A percentile compares a stretch with the other conserved stretches of the same genome.
Evolutionary conservation across 805 yeast species (phyloP).

Genomic region (Candida ipomoeae): DNA sequence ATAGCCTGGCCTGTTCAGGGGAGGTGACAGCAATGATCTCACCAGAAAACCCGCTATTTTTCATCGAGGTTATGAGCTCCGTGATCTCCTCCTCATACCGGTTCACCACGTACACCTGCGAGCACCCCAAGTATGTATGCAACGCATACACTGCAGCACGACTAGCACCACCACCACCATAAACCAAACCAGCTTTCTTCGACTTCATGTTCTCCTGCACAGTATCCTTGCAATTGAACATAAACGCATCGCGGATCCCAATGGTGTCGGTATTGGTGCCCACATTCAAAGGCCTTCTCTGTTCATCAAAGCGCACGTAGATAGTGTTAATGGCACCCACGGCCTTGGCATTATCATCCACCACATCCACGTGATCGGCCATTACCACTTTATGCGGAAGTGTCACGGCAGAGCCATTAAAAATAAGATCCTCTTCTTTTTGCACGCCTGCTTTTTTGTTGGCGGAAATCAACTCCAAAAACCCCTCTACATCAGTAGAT

Average conservation of each 20-base stretch:
- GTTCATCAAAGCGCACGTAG: constrained; percentile 20
- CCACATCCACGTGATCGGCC: constrained; percentile 23
- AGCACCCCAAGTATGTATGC: constrained; percentile 22
- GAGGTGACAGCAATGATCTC: constrained; percentile 24
- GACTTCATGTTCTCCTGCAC: constrained; percentile 6
- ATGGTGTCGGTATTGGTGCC: constrained; percentile 34
- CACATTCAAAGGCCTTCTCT: constrained; percentile 15
- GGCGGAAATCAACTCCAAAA: constrained; percentile 15
- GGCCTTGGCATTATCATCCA: constrained; percentile 26
- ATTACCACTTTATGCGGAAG: constrained; percentile 30
- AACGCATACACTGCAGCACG: constrained; percentile 31
- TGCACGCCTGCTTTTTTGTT: constrained; percentile 8
- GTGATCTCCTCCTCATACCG: constrained; percentile 26
- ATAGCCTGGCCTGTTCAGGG: constrained; percentile 20
- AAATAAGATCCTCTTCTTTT: constrained; percentile 9
- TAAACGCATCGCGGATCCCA: constrained; percentile 28
- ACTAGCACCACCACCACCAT: constrained; percentile 36
- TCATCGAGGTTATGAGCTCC: constrained; percentile 19
- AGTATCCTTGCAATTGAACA: constrained; percentile 12
- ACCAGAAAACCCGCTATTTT: constrained; percentile 20
- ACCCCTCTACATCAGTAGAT: constrained; percentile 19
- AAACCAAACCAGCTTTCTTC: constrained; percentile 26
- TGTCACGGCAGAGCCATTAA: constrained; percentile 28
- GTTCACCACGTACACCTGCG: constrained; percentile 26
- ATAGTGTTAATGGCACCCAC: constrained; percentile 35